Percentiles rank a stretch among this genome's conserved stretches.
phyloP scores from a whole-genome alignment of 225 moss, liverwort and hornwort genomes.

The Asterella californica region DNA sequence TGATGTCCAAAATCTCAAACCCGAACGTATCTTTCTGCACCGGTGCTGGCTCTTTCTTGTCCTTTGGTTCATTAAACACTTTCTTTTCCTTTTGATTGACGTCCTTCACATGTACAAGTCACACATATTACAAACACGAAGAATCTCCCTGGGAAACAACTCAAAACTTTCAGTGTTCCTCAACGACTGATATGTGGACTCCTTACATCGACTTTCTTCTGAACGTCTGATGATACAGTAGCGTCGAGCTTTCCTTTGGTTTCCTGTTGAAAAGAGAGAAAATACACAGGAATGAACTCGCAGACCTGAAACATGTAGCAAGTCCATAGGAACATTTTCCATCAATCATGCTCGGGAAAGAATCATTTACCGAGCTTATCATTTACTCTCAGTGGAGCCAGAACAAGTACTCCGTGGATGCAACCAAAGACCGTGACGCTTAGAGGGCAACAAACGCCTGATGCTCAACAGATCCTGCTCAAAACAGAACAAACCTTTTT shows the following conservation, averaged over 20 bases:
- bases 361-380: background rate
- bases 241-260: constrained; percentile 18
- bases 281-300: background rate
- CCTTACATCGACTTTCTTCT: constrained; percentile 27
- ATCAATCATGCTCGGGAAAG: background rate
- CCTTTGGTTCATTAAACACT: constrained; percentile 23
- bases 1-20: constrained; percentile 43
- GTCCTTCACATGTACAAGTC: constrained; percentile 18
- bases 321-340: background rate
- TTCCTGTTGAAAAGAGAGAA: constrained; percentile 12
- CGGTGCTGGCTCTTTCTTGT: constrained; percentile 28
- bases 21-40: constrained; percentile 29
- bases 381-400: too few relatives aligned
- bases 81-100: constrained; percentile 31
- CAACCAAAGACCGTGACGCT: background rate
- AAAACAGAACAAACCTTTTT: constrained; percentile 3
- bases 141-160: background rate
- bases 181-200: background rate
- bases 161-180: background rate
- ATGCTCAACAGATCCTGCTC: background rate
- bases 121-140: background rate
- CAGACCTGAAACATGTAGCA: background rate
- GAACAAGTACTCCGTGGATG: background rate
- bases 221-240: constrained; percentile 18
- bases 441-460: background rate